Percentiles rank a stretch among this genome's conserved stretches.
phyloP scores from a whole-genome alignment of 805 yeast genomes.

The Kodamaea laetipori region DNA sequence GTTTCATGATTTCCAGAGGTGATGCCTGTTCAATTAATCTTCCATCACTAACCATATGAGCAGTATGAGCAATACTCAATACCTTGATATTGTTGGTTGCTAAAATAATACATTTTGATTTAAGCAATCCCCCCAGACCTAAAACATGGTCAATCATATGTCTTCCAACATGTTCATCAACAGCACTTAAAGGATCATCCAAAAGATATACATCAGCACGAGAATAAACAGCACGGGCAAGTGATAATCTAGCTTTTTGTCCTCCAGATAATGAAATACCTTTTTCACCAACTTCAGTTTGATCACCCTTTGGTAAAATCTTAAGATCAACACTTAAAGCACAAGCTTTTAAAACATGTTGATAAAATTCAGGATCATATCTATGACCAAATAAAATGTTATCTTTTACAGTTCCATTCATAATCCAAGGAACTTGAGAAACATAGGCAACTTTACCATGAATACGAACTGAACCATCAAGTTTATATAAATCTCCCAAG shows the following conservation, averaged over 20 bases:
- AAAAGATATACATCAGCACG: slow-evolving; percentile 88
- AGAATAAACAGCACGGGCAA: slow-evolving; percentile 95
- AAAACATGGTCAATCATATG: slow-evolving; percentile 81
- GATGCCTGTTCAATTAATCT: slow-evolving; percentile 67
- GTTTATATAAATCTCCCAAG: slow-evolving; percentile 79
- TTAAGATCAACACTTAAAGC: slow-evolving; percentile 79
- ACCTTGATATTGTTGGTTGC: slow-evolving; percentile 89
- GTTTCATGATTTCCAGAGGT: slow-evolving; percentile 52
- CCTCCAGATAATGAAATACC: slow-evolving; percentile 97
- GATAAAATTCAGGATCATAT: slow-evolving; percentile 79
- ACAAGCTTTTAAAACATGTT: slow-evolving; percentile 82
- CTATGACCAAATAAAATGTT: slow-evolving; percentile 89
- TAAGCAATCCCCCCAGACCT: slow-evolving; percentile 77
- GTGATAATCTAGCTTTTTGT: slow-evolving; percentile 91
- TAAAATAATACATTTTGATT: slow-evolving; percentile 70
- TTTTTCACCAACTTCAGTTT: slow-evolving; percentile 93
- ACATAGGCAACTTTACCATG: slow-evolving; percentile 87
- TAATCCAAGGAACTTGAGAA: slow-evolving; percentile 94
- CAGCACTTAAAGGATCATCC: slow-evolving; percentile 95
- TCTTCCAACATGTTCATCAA: slow-evolving; percentile 94
- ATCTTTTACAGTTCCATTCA: slow-evolving; percentile 91
- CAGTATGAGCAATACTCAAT: slow-evolving; percentile 68
- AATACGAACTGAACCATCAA: slow-evolving; percentile 68
- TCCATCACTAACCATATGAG: slow-evolving; percentile 72
- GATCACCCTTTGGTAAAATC: slow-evolving; percentile 84